A percentile compares a stretch with the other conserved stretches of the same genome.
phyloP scores from a whole-genome alignment of 2,329 filamentous ascomycete species.

The Sporothrix schenckii region DNA sequence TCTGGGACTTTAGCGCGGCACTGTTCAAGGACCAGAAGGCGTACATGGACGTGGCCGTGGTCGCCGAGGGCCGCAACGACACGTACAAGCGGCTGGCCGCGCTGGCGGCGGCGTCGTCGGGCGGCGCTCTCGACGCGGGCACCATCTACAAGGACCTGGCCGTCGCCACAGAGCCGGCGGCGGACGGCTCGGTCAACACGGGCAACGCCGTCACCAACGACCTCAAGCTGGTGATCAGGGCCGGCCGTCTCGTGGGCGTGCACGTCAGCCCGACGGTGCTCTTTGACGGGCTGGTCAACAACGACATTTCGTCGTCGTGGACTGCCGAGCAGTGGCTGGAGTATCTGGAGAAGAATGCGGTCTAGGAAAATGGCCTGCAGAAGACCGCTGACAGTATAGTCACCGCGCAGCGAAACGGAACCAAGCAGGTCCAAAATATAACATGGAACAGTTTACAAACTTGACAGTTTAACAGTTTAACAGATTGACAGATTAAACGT shows the following conservation, averaged over 20 bases:
- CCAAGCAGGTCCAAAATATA: neutral
- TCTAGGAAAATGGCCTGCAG: slow-evolving; percentile 38
- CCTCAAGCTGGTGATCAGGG: slow-evolving; percentile 81
- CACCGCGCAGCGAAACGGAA: neutral
- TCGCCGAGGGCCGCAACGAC: slow-evolving; percentile 79
- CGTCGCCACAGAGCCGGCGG: slow-evolving; percentile 67
- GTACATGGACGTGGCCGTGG: slow-evolving; percentile 84
- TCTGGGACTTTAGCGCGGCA: slow-evolving; percentile 75
- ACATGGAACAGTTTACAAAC: too few relatives aligned
- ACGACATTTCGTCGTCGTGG: slow-evolving; percentile 78
- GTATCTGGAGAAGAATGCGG: slow-evolving; percentile 68
- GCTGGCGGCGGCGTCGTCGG: slow-evolving; percentile 67
- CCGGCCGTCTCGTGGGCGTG: slow-evolving; percentile 74
- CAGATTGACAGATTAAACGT: neutral
- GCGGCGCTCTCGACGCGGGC: slow-evolving; percentile 71
- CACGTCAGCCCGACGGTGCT: slow-evolving; percentile 91
- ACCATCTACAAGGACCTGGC: slow-evolving; percentile 69
- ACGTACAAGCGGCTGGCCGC: slow-evolving; percentile 80
- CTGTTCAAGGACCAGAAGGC: slow-evolving; percentile 68
- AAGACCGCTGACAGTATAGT: neutral
- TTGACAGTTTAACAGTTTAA: neutral
- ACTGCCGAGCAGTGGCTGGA: slow-evolving; percentile 79
- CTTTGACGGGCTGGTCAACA: slow-evolving; percentile 82
- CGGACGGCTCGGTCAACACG: slow-evolving; percentile 70
- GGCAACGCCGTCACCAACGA: slow-evolving; percentile 86